Evolutionary conservation across 1,284 basidiomycete species (phyloP).

Genomic region (Serendipita sp.): DNA sequence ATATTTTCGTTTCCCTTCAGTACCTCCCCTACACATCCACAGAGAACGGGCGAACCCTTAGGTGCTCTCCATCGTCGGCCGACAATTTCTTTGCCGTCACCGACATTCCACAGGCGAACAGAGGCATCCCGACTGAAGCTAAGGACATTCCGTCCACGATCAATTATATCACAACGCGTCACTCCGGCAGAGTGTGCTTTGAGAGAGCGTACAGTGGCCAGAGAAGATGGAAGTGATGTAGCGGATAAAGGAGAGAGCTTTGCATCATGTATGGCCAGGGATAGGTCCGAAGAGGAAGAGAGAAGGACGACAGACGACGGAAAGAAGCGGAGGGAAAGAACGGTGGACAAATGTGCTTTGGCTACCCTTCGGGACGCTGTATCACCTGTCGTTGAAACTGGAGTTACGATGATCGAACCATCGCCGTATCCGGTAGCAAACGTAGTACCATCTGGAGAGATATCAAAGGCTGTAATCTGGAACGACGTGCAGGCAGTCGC

Average conservation of each 20-base stretch:
- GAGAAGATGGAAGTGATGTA: constrained; percentile 16
- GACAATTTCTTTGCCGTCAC: constrained; percentile 34
- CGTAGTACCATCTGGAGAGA: constrained; percentile 40
- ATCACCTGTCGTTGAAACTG: constrained; percentile 30
- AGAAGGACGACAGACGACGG: constrained; percentile 51
- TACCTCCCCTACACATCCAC: constrained; percentile 31
- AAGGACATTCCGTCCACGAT: constrained; percentile 48
- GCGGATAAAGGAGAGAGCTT: constrained; percentile 25
- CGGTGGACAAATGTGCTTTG: constrained; percentile 39
- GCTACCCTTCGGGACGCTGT: constrained; percentile 17
- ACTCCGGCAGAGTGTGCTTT: constrained; percentile 54
- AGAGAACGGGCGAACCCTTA: constrained; percentile 28
- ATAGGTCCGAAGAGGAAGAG: constrained; percentile 47
- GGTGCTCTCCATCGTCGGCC: constrained; percentile 20
- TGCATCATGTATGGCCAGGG: constrained; percentile 45
- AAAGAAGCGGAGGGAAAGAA: constrained; percentile 44
- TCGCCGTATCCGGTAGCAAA: constrained; percentile 42
- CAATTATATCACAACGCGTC: constrained; percentile 46
- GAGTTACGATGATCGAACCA: constrained; percentile 9
- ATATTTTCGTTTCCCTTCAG: constrained; percentile 11
- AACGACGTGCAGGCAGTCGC: constrained; percentile 20
- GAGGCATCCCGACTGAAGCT: constrained; percentile 40
- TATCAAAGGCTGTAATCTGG: constrained; percentile 46
- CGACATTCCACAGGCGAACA: constrained; percentile 63
- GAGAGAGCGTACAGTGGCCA: constrained; percentile 39